Conservation (phyloP, 257 asterid genomes). For the Vinca minor region DNA sequence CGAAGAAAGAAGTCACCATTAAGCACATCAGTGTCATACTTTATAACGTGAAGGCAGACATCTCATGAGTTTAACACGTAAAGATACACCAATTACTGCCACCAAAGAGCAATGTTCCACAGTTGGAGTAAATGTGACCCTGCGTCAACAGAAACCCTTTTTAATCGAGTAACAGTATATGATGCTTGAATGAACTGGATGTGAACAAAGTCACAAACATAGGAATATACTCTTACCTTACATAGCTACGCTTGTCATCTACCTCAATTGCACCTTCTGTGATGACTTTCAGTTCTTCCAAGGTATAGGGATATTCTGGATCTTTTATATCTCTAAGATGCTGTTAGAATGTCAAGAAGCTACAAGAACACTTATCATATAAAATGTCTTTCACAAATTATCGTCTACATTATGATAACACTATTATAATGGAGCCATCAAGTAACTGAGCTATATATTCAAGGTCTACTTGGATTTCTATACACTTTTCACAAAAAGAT, state of each 20-base stretch:
- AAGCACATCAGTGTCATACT: conserved; percentile 27
- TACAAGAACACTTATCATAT: conserved; percentile 15
- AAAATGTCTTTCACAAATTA: background rate
- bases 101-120: conserved; percentile 98
- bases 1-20: background rate
- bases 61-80: conserved; percentile 92
- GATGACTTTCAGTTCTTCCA: conserved; percentile 87
- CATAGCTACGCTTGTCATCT: conserved; percentile 57
- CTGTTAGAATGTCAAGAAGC: conserved; percentile 63
- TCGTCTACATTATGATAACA: background rate
- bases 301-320: conserved; percentile 90
- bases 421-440: background rate
- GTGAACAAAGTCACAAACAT: conserved; percentile 5
- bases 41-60: conserved; percentile 76
- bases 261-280: conserved; percentile 84
- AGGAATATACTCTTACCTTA: conserved; percentile 43
- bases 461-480: background rate
- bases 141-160: conserved; percentile 16
- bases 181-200: conserved; percentile 1
- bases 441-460: too few relatives aligned
- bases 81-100: conserved; percentile 78
- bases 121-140: conserved; percentile 94
- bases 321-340: conserved; percentile 96
- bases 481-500: background rate
- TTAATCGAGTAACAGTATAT: conserved; percentile 5